Conservation (phyloP, 1,284 basidiomycete species). For the Meripilus lineatus region DNA sequence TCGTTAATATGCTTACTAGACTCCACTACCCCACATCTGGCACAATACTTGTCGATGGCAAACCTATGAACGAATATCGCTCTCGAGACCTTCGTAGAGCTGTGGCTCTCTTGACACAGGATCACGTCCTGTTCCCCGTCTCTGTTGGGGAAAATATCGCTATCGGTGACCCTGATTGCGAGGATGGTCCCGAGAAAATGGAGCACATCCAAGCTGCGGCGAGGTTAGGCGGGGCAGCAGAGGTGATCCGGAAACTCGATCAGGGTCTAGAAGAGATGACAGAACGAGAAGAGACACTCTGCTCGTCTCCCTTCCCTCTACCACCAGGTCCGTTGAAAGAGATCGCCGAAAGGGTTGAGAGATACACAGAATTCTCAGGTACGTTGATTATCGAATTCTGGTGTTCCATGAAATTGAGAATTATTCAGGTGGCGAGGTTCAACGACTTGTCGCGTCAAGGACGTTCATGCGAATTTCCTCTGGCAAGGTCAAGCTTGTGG, state of each 20-base stretch:
- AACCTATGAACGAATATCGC: constrained; percentile 47
- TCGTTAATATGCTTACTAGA: constrained; percentile 62
- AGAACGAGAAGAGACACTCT: not conserved
- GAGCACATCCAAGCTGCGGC: constrained; percentile 36
- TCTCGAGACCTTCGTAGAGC: constrained; percentile 53
- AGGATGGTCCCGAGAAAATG: constrained; percentile 33
- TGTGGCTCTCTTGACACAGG: constrained; percentile 66
- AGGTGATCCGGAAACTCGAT: constrained; percentile 51
- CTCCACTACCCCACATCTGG: constrained; percentile 62
- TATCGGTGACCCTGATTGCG: constrained; percentile 49
- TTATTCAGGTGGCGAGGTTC: constrained; percentile 14
- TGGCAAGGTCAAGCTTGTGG: constrained; percentile 5
- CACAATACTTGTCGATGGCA: constrained; percentile 54
- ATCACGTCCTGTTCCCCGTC: constrained; percentile 65
- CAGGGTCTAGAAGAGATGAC: constrained; percentile 47
- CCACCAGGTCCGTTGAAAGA: constrained; percentile 7
- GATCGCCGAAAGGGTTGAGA: constrained; percentile 7
- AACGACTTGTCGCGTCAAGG: constrained; percentile 13
- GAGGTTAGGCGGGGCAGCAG: constrained; percentile 54
- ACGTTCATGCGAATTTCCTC: constrained; percentile 14
- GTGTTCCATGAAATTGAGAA: too few relatives aligned
- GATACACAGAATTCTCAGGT: constrained; percentile 11
- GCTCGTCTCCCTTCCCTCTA: not conserved
- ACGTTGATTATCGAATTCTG: too few relatives aligned
- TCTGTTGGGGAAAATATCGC: constrained; percentile 70